phyloP scores from a whole-genome alignment of 1,284 basidiomycete species.

The Naganishia liquefaciens region DNA sequence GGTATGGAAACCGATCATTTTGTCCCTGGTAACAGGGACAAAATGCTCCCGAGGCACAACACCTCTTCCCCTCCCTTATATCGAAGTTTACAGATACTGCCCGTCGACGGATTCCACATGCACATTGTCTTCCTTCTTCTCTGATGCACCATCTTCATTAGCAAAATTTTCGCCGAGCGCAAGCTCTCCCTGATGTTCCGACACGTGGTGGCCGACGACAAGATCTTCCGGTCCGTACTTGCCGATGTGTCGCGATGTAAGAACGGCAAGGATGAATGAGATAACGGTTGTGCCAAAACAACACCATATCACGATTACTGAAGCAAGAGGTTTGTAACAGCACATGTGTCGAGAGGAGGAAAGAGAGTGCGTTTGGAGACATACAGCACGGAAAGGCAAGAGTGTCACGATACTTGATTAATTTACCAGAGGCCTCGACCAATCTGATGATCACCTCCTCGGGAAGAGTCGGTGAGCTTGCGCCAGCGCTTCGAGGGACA shows the following conservation, averaged over 20 bases:
- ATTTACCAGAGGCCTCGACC: conserved; percentile 12
- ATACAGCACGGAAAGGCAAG: conserved; percentile 24
- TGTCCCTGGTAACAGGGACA: no score
- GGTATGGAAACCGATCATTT: no score
- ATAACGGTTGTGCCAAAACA: conserved; percentile 25
- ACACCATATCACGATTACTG: conserved; percentile 28
- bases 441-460: not conserved
- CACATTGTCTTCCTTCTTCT: conserved; percentile 11
- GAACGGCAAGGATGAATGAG: conserved; percentile 23
- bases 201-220: conserved; percentile 12
- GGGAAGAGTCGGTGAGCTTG: conserved; percentile 10
- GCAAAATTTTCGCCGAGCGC: not conserved
- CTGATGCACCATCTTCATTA: not conserved
- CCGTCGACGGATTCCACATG: conserved; percentile 1
- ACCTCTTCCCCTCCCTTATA: no score
- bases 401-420: conserved; percentile 22
- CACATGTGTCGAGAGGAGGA: no score
- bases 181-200: conserved; percentile 5
- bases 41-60: no score
- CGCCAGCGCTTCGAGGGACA: conserved; percentile 28
- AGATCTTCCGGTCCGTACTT: conserved; percentile 25
- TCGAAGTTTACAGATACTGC: no score
- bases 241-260: conserved; percentile 26
- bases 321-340: no score
- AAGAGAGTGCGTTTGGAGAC: conserved; percentile 4